Evolutionary conservation across 768 basidiomycete species (phyloP), one percentile per base, ranked within the genome.

Genomic region (Collybia mongolica): DNA sequence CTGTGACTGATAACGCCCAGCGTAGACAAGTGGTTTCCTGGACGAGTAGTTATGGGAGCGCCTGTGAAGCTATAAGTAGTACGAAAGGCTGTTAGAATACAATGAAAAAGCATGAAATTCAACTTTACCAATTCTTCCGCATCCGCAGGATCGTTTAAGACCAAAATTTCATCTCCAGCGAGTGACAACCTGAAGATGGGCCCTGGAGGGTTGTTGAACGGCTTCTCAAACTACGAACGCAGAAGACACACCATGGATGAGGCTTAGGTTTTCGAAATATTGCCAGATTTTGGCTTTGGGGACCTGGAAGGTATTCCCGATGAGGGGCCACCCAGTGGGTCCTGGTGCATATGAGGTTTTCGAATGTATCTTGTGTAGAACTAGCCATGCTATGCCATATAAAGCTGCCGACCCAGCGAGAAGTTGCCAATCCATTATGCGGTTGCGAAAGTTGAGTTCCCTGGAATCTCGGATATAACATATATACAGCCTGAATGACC

Each of bases 11-110:
- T 55, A 55, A 26, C 51, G 44, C 24, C 41, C 54, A 15, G 40
- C 49, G 20, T 50, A 54, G 9, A 50, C 39, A 17, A 49, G 19
- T 8, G 46, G 54, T 44, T 47, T 46, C 17, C 54, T 24, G 6
- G 54, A 55, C 6, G 54, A 55, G 42, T 55, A 55, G 39, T 55
- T 51, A 15, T 26, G 6, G 1, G 54, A 55, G 8, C 54, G 54
- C 29, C 39, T 44, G 6, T 12, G 22, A 28, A 54, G 54, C 54
- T 54, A 43, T 22, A 3, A 43, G 28, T 1, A 22, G 28, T 28
- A 28, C 28, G 3, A n/a, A 22, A 17, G 14, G 17, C 5, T 41
- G 40, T 23, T 28, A 23, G 42, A 43, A 28, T 24, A 2, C 9
- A 43, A n/a, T 28, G 26, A 5, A 5, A 9, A 9, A 9, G 9